These are phyloP conservation scores for Oxyria digyna DNA, from an alignment of 148 eudicot genomes.

Conservation along the genomic window DNA sequence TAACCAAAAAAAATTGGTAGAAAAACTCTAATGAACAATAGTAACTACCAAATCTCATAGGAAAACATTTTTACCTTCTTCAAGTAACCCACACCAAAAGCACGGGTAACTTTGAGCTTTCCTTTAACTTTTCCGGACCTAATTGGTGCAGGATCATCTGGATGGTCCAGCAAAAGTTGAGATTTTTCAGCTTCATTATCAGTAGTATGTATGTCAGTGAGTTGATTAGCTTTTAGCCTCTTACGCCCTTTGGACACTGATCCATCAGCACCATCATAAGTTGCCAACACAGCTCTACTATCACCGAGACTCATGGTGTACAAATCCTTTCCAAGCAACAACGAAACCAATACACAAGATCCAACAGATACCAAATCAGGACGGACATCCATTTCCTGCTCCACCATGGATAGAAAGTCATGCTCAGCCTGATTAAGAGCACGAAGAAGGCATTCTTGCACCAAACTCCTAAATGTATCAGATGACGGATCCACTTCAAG, in stretches of 20 bases:
- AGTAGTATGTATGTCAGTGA: constrained; percentile 64
- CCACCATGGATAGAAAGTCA: constrained; percentile 85
- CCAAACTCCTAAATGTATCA: constrained; percentile 30
- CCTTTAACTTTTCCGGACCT: constrained; percentile 77
- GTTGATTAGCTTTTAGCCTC: constrained; percentile 48
- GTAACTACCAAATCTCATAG: not conserved
- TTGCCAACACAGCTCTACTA: constrained; percentile 79
- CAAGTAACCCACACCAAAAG: constrained; percentile 92
- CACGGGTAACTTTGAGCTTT: constrained; percentile 87
- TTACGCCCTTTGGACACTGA: constrained; percentile 12
- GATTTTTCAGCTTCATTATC: constrained; percentile 75
- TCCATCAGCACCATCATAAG: constrained; percentile 17
- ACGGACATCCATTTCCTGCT: constrained; percentile 89
- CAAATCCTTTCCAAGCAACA: constrained; percentile 72
- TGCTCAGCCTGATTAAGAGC: constrained; percentile 74
- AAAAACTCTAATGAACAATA: not conserved
- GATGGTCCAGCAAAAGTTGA: constrained; percentile 50
- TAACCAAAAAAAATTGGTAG: not conserved
- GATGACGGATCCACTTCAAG: constrained; percentile 23
- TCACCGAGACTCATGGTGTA: constrained; percentile 79
- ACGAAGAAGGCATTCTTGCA: constrained; percentile 56
- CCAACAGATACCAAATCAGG: constrained; percentile 96
- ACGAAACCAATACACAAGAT: constrained; percentile 73
- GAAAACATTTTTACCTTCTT: constrained; percentile 43
- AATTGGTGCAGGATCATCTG: constrained; percentile 65